phyloP scores from a whole-genome alignment of 2,329 filamentous ascomycete genomes.

The Scedosporium minutisporum region DNA sequence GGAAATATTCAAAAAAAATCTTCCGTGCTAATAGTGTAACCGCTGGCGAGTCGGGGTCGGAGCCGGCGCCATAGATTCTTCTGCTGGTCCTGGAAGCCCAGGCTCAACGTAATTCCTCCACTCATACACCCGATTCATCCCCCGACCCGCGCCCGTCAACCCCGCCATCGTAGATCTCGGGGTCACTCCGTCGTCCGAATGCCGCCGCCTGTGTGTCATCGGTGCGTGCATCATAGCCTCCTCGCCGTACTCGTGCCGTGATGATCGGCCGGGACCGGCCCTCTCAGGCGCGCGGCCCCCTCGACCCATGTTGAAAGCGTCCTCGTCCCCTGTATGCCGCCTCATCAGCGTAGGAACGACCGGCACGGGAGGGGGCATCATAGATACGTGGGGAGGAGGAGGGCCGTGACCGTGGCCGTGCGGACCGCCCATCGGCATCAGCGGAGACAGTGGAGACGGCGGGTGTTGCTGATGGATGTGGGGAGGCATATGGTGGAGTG shows the following conservation, averaged over 20 bases:
- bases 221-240: background rate
- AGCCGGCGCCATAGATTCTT: background rate
- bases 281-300: background rate
- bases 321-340: conserved; percentile 1
- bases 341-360: background rate
- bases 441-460: background rate
- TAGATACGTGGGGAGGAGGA: background rate
- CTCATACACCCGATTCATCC: conserved; percentile 6
- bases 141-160: background rate
- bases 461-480: background rate
- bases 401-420: background rate
- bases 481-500: background rate
- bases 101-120: conserved; percentile 6
- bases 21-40: background rate
- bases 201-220: background rate
- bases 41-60: background rate
- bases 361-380: background rate
- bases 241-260: background rate
- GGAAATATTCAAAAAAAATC: background rate
- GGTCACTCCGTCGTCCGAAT: background rate
- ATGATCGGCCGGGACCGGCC: background rate
- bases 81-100: background rate
- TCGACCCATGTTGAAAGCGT: background rate
- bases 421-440: background rate
- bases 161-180: conserved; percentile 5